Percentiles rank a stretch among this genome's conserved stretches.
Conservation (phyloP, 1,284 basidiomycete species). For the Ganoderma leucocontextum region DNA sequence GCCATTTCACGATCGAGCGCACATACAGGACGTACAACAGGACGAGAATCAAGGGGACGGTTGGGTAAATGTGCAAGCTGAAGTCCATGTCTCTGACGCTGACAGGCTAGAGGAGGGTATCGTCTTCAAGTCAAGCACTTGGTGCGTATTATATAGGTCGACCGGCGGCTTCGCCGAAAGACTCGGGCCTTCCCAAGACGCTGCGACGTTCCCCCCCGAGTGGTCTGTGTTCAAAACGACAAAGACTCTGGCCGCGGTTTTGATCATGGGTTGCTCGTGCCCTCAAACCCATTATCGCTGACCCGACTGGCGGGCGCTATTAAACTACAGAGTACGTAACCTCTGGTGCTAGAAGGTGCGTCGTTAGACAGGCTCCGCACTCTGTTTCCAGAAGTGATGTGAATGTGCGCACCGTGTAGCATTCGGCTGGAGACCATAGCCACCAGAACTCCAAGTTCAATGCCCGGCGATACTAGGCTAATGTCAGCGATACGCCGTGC, state of each 20-base stretch:
- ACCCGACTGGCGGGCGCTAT: background rate
- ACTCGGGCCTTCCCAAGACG: background rate
- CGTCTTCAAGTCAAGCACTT: background rate
- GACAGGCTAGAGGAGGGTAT: background rate
- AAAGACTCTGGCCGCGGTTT: background rate
- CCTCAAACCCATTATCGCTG: background rate
- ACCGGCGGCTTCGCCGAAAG: background rate
- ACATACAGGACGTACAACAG: background rate
- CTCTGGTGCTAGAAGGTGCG: background rate
- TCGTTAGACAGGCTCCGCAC: background rate
- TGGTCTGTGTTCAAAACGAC: background rate
- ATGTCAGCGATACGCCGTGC: background rate
- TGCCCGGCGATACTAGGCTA: background rate
- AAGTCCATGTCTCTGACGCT: background rate
- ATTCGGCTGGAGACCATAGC: background rate
- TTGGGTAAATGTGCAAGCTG: background rate
- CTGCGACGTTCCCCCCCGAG: background rate
- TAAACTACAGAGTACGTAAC: background rate
- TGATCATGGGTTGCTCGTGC: background rate
- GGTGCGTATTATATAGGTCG: background rate
- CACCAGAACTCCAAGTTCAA: background rate
- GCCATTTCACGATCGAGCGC: conserved; percentile 1
- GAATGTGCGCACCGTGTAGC: background rate
- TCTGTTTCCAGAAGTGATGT: background rate
- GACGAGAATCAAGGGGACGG: background rate